A percentile compares a stretch with the other conserved stretches of the same genome.
phyloP scores from a whole-genome alignment of 306 rosid genomes.

The Sindora glabra region DNA sequence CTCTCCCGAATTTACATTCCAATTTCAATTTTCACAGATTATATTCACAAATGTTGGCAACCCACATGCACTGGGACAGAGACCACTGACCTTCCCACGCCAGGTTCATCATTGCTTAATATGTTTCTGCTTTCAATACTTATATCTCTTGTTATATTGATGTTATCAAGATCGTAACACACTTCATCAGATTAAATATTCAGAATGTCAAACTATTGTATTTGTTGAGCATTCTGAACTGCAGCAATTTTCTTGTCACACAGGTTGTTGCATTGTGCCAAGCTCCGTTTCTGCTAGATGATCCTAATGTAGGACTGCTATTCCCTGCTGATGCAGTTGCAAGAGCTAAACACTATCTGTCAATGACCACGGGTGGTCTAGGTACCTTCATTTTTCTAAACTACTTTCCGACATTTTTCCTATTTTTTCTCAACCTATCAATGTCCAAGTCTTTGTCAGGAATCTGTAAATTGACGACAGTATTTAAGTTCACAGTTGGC shows the following conservation, averaged over 20 bases:
- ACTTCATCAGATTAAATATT: not conserved
- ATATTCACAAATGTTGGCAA: conserved; percentile 98
- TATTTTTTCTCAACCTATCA: too few species aligned
- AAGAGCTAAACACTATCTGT: conserved; percentile 78
- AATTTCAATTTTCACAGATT: conserved; percentile 46
- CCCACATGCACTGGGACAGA: conserved; percentile 98
- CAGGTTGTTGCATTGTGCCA: conserved; percentile 99
- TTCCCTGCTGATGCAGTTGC: conserved; percentile 99
- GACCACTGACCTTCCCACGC: conserved; percentile 94
- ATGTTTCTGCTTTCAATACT: conserved; percentile 9
- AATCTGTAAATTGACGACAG: too few species aligned
- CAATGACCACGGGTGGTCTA: conserved; percentile 82
- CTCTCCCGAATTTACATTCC: not conserved
- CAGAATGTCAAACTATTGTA: not conserved
- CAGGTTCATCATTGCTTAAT: conserved; percentile 52
- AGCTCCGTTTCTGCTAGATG: conserved; percentile 94
- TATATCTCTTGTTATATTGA: not conserved
- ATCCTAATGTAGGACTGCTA: conserved; percentile 83
- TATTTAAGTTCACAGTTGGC: too few species aligned
- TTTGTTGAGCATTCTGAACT: conserved; percentile 18
- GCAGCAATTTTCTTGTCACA: conserved; percentile 10
- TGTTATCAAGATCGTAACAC: not conserved
- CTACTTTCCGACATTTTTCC: too few species aligned
- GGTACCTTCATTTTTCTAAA: conserved; percentile 49
- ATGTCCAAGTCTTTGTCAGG: too few species aligned